Evolutionary conservation across 306 rosid species (phyloP).

Genomic region (Acacia crassicarpa): DNA sequence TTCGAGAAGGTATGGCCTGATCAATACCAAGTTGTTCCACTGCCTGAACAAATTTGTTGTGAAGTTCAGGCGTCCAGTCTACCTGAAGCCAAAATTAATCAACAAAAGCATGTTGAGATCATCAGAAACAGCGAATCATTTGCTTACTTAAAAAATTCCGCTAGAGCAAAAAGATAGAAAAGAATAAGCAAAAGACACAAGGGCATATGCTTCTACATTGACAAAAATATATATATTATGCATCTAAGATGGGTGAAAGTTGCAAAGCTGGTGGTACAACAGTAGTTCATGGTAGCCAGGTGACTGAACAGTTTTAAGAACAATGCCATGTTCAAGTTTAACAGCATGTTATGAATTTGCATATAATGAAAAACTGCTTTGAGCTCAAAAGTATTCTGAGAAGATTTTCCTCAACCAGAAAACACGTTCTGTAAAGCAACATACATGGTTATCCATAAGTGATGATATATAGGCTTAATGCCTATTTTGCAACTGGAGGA

Average conservation of each 20-base stretch:
- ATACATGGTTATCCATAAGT: not conserved
- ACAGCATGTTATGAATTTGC: not conserved
- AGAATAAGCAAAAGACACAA: not conserved
- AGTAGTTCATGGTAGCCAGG: not conserved
- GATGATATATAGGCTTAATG: not conserved
- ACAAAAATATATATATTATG: not conserved
- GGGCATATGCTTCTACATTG: not conserved
- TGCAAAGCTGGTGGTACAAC: not conserved
- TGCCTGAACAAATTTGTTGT: constrained; percentile 87
- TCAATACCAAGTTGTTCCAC: constrained; percentile 91
- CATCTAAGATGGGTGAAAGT: not conserved
- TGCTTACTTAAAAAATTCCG: not conserved
- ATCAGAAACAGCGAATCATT: constrained; percentile 4
- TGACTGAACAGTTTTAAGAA: not conserved
- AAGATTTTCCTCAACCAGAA: not conserved
- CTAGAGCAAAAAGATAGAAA: not conserved
- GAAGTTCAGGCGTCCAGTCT: constrained; percentile 91
- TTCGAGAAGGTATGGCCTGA: constrained; percentile 99
- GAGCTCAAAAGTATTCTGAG: not conserved
- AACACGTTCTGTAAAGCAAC: constrained; percentile 7
- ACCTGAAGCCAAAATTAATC: constrained; percentile 58
- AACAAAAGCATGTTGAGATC: constrained; percentile 20
- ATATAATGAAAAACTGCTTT: not conserved
- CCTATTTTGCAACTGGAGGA: constrained; percentile 1
- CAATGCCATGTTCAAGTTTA: not conserved